A percentile compares a stretch with the other conserved stretches of the same genome.
phyloP scores from a whole-genome alignment of 1,284 basidiomycete genomes.

The Sporisorium sorghi region DNA sequence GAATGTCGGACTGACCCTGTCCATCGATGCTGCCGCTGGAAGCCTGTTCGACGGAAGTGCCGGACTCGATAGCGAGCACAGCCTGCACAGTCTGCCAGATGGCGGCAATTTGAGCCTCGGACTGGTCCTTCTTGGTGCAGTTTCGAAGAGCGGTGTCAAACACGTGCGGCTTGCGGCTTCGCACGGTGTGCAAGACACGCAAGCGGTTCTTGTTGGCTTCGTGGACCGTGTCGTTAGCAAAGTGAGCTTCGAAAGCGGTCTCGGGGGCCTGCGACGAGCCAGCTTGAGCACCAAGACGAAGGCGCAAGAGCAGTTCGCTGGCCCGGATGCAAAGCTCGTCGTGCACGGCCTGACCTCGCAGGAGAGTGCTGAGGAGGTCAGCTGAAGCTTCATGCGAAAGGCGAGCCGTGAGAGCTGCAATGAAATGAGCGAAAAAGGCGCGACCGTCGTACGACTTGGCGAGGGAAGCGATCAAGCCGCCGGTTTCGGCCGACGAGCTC shows the following conservation, averaged over 20 bases:
- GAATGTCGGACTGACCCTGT: slow-evolving; percentile 34
- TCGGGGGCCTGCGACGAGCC: slow-evolving; percentile 30
- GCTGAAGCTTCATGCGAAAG: slow-evolving; percentile 31
- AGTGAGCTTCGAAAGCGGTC: slow-evolving; percentile 34
- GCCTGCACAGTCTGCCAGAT: slow-evolving; percentile 55
- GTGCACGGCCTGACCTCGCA: slow-evolving; percentile 34
- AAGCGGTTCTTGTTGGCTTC: slow-evolving; percentile 47
- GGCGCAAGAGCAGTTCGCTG: slow-evolving; percentile 39
- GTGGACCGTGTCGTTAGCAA: slow-evolving; percentile 13
- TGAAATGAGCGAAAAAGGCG: slow-evolving; percentile 51
- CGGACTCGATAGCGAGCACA: slow-evolving; percentile 51
- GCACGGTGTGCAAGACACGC: slow-evolving; percentile 44
- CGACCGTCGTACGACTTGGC: slow-evolving; percentile 42
- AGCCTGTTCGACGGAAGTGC: slow-evolving; percentile 33
- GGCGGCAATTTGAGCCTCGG: slow-evolving; percentile 31
- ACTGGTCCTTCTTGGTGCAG: slow-evolving; percentile 33
- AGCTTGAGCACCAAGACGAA: slow-evolving; percentile 19
- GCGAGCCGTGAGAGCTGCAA: slow-evolving; percentile 39
- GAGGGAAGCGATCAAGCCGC: slow-evolving; percentile 23
- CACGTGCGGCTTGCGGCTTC: slow-evolving; percentile 41
- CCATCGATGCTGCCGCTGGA: slow-evolving; percentile 18
- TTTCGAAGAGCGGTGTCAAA: slow-evolving; percentile 54
- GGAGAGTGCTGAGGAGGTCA: slow-evolving; percentile 35
- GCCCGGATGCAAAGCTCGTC: slow-evolving; percentile 26
- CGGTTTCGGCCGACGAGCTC: slow-evolving; percentile 32